Conservation (phyloP, 495 filamentous ascomycete species). For the Podospora pseudopauciseta region DNA sequence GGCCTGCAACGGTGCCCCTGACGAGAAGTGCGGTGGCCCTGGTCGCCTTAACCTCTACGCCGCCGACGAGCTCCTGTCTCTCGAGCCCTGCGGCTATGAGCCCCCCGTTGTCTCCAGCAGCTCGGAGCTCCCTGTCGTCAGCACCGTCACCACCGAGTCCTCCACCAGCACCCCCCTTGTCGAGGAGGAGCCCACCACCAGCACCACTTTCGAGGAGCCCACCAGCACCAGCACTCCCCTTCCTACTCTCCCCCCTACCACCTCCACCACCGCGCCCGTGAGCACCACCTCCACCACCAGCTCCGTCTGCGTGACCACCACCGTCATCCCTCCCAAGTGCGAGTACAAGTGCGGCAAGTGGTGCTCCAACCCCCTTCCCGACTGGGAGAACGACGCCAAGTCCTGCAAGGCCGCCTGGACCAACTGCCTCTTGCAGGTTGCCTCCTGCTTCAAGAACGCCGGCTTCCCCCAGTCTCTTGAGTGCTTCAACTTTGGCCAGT, state of each 20-base stretch:
- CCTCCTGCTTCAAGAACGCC: conserved; percentile 48
- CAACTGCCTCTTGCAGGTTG: conserved; percentile 40
- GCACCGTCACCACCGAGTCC: conserved; percentile 16
- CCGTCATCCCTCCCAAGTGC: conserved; percentile 41
- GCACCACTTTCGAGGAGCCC: conserved; percentile 17
- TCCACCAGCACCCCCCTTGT: conserved; percentile 11
- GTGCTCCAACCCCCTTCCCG: conserved; percentile 47
- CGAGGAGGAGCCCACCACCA: conserved; percentile 3
- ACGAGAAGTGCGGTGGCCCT: conserved; percentile 46
- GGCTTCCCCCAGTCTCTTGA: conserved; percentile 44
- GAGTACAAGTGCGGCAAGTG: conserved; percentile 51
- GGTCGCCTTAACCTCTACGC: conserved; percentile 45
- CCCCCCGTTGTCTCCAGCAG: conserved; percentile 23
- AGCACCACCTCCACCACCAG: conserved; percentile 35
- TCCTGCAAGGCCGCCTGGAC: conserved; percentile 37
- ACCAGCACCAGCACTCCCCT: conserved; percentile 20
- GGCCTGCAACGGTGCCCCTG: conserved; percentile 47
- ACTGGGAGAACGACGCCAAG: conserved; percentile 35
- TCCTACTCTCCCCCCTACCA: conserved; percentile 19
- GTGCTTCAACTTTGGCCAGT: conserved; percentile 43
- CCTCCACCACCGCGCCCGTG: conserved; percentile 22
- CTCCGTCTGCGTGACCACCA: conserved; percentile 39
- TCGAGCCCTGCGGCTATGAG: conserved; percentile 43
- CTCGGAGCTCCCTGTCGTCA: conserved; percentile 15
- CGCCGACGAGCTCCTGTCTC: conserved; percentile 39